phyloP scores from a whole-genome alignment of 345 rosid genomes.

The Eutrema heterophyllum region DNA sequence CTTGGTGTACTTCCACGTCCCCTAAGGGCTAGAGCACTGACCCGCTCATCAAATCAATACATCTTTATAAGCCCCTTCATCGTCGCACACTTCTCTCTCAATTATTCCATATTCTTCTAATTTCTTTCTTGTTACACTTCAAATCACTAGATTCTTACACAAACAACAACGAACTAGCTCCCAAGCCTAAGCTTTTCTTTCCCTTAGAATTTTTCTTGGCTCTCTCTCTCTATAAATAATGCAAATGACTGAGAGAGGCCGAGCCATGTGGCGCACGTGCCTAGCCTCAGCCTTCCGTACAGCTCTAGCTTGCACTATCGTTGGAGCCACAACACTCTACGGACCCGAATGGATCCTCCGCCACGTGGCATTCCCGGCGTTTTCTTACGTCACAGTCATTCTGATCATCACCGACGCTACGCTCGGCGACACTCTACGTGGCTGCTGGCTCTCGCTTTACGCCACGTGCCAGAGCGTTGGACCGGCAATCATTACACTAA shows the following conservation, averaged over 20 bases:
- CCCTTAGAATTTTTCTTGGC: not conserved
- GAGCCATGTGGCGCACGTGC: conserved; percentile 54
- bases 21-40: conserved; percentile 27
- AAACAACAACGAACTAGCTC: conserved; percentile 32
- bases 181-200: conserved; percentile 24
- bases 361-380: conserved; percentile 64
- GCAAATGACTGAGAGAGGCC: conserved; percentile 39
- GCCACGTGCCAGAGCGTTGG: conserved; percentile 68
- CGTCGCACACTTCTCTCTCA: conserved; percentile 30
- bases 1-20: conserved; percentile 40
- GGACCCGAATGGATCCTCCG: conserved; percentile 50
- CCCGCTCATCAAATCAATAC: conserved; percentile 29
- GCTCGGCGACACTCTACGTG: conserved; percentile 61
- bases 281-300: conserved; percentile 67
- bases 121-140: conserved; percentile 5
- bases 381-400: conserved; percentile 65
- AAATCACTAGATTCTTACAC: conserved; percentile 27
- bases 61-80: conserved; percentile 30
- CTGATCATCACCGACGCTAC: conserved; percentile 69
- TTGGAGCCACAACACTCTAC: conserved; percentile 60
- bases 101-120: conserved; percentile 30
- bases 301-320: conserved; percentile 70
- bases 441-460: conserved; percentile 71
- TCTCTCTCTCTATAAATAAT: conserved; percentile 11
- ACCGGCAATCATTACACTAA: conserved; percentile 59